These are phyloP conservation scores for Fusarium fracticaudum DNA, from an alignment of 2,329 filamentous ascomycete species.

Conservation along the genomic window DNA sequence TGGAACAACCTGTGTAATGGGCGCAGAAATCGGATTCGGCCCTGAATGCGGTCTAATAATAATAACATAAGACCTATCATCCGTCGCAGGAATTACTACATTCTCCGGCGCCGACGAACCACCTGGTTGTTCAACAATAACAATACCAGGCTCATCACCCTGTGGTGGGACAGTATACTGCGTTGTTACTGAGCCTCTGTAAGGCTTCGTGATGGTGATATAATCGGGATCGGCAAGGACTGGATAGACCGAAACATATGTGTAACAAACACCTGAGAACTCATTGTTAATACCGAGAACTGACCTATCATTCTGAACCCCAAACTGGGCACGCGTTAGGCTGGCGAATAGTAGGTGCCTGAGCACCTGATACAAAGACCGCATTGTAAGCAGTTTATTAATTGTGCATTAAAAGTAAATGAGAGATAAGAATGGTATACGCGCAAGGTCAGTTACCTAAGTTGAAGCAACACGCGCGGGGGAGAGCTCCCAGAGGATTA, in stretches of 20 bases:
- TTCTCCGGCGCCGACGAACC: constrained; percentile 20
- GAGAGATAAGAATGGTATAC: neutral
- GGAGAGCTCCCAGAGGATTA: constrained; percentile 7
- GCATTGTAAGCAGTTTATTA: constrained; percentile 9
- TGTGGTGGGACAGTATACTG: constrained; percentile 34
- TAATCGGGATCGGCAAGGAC: constrained; percentile 35
- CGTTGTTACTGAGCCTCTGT: constrained; percentile 29
- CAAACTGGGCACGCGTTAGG: constrained; percentile 11
- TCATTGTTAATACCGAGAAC: constrained; percentile 36
- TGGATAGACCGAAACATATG: constrained; percentile 41
- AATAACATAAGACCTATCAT: constrained; percentile 27
- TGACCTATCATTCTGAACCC: constrained; percentile 36
- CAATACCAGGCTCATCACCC: constrained; percentile 27
- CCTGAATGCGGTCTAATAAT: constrained; percentile 35
- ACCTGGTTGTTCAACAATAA: constrained; percentile 32
- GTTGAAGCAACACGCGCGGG: neutral
- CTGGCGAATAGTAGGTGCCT: constrained; percentile 12
- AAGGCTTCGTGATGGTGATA: constrained; percentile 35
- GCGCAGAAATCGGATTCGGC: constrained; percentile 17
- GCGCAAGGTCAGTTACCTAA: neutral
- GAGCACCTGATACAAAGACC: constrained; percentile 13
- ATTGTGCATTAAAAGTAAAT: neutral
- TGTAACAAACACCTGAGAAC: constrained; percentile 37
- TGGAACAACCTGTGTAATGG: constrained; percentile 25
- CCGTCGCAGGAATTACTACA: constrained; percentile 31